Evolutionary conservation across 169 alveolate species (phyloP).

Genomic region (Plasmodium inui): DNA sequence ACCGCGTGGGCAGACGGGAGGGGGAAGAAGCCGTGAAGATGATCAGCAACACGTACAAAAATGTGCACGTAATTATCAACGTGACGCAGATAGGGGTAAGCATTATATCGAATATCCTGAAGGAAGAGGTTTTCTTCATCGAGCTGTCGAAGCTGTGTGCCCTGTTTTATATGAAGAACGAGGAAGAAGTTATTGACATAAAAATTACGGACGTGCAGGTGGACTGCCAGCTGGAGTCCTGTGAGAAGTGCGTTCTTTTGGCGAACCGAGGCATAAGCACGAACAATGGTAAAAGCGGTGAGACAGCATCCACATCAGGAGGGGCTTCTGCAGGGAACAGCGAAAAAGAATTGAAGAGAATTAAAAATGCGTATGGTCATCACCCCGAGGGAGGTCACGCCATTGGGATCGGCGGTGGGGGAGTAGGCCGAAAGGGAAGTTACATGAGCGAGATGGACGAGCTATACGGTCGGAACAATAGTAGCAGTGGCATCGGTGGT

Average conservation of each 20-base stretch:
- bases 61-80: conserved; percentile 76
- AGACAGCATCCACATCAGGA: background rate
- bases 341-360: conserved; percentile 2
- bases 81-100: conserved; percentile 87
- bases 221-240: conserved; percentile 85
- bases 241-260: conserved; percentile 78
- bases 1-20: background rate
- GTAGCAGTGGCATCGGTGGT: background rate
- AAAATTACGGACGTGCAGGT: conserved; percentile 87
- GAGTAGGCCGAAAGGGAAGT: background rate
- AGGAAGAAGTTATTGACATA: conserved; percentile 85
- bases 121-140: conserved; percentile 88
- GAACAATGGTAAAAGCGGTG: background rate
- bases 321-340: background rate
- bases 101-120: conserved; percentile 83
- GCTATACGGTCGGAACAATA: background rate
- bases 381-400: background rate
- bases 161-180: conserved; percentile 84
- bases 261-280: conserved; percentile 79
- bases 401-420: background rate
- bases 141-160: conserved; percentile 85
- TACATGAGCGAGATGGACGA: conserved; percentile 5
- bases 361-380: background rate
- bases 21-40: conserved; percentile 45
- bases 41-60: conserved; percentile 54